Conservation (phyloP, 1,284 basidiomycete genomes). For the Cutaneotrichosporon cavernicola region DNA sequence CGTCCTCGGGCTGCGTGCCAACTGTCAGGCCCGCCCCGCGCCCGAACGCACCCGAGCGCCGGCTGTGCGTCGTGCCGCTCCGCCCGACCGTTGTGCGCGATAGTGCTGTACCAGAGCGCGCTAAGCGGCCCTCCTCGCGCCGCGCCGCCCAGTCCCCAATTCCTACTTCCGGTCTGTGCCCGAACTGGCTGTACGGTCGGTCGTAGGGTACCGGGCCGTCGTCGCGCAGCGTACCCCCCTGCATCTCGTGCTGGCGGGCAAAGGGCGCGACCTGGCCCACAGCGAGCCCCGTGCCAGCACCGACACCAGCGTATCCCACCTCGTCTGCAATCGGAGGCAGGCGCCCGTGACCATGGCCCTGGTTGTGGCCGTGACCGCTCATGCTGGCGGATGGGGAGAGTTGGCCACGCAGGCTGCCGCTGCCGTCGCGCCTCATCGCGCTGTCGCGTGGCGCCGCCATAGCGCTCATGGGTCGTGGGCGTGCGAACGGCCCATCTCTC, state of each 20-base stretch:
- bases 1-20: slow-evolving; percentile 50
- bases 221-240: slow-evolving; percentile 28
- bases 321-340: slow-evolving; percentile 19
- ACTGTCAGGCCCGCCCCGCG: slow-evolving; percentile 47
- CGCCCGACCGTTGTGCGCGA: slow-evolving; percentile 30
- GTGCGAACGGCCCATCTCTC: background rate
- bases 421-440: background rate
- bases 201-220: slow-evolving; percentile 7
- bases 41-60: slow-evolving; percentile 47
- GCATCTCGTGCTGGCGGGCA: slow-evolving; percentile 40
- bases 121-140: slow-evolving; percentile 17
- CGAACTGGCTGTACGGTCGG: slow-evolving; percentile 33
- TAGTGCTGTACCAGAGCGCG: slow-evolving; percentile 33
- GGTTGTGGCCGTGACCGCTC: background rate
- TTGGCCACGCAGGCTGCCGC: slow-evolving; percentile 7
- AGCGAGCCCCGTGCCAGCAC: slow-evolving; percentile 15
- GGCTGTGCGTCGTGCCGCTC: slow-evolving; percentile 36
- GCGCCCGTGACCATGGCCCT: background rate
- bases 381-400: background rate
- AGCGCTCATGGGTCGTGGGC: background rate
- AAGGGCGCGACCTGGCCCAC: slow-evolving; percentile 10
- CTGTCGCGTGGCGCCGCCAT: background rate
- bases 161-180: slow-evolving; percentile 35
- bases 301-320: slow-evolving; percentile 7
- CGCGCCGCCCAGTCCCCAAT: slow-evolving; percentile 15